Base-by-base conservation (phyloP, 352 stramenopile genomes). In the Phytophthora crassamura region DNA sequence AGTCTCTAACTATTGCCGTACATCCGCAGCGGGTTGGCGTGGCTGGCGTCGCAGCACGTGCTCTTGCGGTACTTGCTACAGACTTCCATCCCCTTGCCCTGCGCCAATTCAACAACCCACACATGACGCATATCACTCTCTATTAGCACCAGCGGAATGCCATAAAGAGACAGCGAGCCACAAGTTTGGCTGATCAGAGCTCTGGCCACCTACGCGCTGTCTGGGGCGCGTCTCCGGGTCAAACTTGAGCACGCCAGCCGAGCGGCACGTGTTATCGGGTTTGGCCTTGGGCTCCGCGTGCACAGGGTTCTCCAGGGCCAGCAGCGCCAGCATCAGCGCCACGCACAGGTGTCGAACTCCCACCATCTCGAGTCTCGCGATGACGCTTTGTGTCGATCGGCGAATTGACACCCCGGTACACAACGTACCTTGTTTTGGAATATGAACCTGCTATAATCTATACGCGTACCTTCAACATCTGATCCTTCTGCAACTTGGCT, bases 41-140 rank as follows among this genome's bases (percentile, higher is more conserved):
- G 87, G n/a, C 77, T 86, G 61, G 72, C 78, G 45, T 93, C 88
- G 60, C 87, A 95, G 75, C 87, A 93, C 59, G 85, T 93, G 72
- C 84, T 93, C 57, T 88, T 81, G 35, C 64, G 65, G 69, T 95
- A 95, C 59, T 95, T 91, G 67, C 69, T 86, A 66, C 86, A 94
- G 11, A 93, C 79, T 33, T 94, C 83, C 50, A 94, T 72, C 1
- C 77, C 73, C 30, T 88, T 84, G 22, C 49, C 82, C 84, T 90
- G 43, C 33, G 25, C 16, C 38, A 30, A 12, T 14, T 46, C 25
- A 59, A 34, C 34, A 57, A 43, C 35, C 53, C 20, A 47, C 12
- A 72, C n/a, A 45, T 12, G 57, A 3, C 16, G 18, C 43, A 51
- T 22, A 25, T 50, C 20, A 38, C 16, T 38, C 25, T 39, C 30